Evolutionary conservation across 805 yeast genomes (phyloP).

Genomic region (Hanseniaspora hatyaiensis): DNA sequence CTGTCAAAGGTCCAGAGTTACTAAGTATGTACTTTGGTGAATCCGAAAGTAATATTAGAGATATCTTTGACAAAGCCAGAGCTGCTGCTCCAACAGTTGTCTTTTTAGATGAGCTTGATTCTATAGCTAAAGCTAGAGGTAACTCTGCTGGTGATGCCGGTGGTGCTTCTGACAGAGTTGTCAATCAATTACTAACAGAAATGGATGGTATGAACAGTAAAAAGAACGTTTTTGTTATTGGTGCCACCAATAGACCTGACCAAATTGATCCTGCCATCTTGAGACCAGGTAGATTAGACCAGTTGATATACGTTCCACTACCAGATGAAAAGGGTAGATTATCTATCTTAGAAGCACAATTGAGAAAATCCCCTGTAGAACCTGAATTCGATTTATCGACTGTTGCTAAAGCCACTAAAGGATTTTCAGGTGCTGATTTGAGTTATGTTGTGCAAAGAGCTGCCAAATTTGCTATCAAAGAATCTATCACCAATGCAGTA

Average conservation of each 20-base stretch:
- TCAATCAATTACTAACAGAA: conserved; percentile 87
- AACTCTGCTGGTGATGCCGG: conserved; percentile 86
- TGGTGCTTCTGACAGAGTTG: conserved; percentile 93
- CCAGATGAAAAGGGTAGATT: conserved; percentile 93
- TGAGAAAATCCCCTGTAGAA: conserved; percentile 96
- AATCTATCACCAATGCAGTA: conserved; percentile 54
- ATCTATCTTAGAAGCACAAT: conserved; percentile 87
- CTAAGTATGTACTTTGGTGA: conserved; percentile 99
- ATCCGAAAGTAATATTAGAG: conserved; percentile 93
- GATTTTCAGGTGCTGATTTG: conserved; percentile 98
- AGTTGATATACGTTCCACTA: conserved; percentile 93
- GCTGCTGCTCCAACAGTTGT: conserved; percentile 99
- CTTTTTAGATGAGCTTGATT: conserved; percentile 94
- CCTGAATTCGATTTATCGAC: conserved; percentile 84
- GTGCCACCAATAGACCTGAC: conserved; percentile 99
- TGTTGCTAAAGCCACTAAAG: conserved; percentile 88
- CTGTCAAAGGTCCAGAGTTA: conserved; percentile 94
- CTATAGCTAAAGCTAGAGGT: conserved; percentile 95
- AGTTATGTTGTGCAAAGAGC: conserved; percentile 95
- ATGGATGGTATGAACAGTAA: conserved; percentile 99
- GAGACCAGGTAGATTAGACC: conserved; percentile 99
- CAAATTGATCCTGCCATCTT: conserved; percentile 97
- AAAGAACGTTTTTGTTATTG: conserved; percentile 96
- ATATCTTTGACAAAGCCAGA: conserved; percentile 94
- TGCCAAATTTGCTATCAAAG: conserved; percentile 97